phyloP scores from a whole-genome alignment of 345 rosid species.

The Trapa incisa region DNA sequence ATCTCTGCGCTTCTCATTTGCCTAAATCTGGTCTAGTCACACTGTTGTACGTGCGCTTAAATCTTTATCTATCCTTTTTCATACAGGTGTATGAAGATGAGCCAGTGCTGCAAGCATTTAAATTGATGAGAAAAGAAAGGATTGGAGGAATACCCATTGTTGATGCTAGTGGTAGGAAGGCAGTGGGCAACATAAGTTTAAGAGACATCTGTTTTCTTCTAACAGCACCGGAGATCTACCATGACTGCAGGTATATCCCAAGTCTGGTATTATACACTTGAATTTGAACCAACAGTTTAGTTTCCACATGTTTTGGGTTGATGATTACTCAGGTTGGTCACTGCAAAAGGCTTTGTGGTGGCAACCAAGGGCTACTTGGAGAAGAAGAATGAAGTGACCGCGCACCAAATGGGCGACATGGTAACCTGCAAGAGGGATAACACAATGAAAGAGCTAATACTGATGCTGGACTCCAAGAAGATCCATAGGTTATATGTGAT shows the following conservation, averaged over 20 bases:
- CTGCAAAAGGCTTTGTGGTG: conserved; percentile 63
- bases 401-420: conserved; percentile 49
- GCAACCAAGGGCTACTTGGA: conserved; percentile 61
- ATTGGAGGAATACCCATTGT: conserved; percentile 79
- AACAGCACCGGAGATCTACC: conserved; percentile 89
- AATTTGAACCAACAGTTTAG: not conserved
- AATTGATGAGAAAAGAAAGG: conserved; percentile 71
- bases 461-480: conserved; percentile 52
- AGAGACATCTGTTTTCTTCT: conserved; percentile 85
- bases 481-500: conserved; percentile 75
- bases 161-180: conserved; percentile 40
- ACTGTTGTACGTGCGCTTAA: not conserved
- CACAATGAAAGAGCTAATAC: conserved; percentile 65
- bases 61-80: not conserved
- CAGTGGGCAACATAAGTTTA: conserved; percentile 82
- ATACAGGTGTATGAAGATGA: conserved; percentile 74
- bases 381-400: conserved; percentile 33
- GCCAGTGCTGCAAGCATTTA: conserved; percentile 97
- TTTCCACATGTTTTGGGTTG: not conserved
- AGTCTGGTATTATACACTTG: not conserved
- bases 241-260: conserved; percentile 46
- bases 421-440: conserved; percentile 52
- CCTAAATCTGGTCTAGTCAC: too few species aligned
- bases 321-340: conserved; percentile 44
- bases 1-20: not conserved